Base-by-base conservation (phyloP, 768 basidiomycete species). In the Dioszegia aurantiaca region DNA sequence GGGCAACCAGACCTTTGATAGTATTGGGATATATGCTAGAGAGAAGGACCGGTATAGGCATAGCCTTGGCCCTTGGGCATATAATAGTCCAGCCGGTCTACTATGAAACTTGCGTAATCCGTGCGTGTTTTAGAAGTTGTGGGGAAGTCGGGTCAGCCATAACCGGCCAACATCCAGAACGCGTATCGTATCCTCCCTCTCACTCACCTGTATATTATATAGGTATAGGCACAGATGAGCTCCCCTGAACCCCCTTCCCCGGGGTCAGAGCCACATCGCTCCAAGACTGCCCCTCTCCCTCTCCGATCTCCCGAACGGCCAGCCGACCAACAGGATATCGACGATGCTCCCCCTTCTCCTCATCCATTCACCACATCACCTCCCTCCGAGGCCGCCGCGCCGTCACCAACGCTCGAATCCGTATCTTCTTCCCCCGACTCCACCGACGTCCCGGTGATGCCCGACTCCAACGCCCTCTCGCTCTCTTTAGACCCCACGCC, bases 271-370 rank as follows among this genome's bases (percentile, higher is more conserved):
- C 56, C 46, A 24, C 44, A 62, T 46, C 49, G 61, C 8, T 62
- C 61, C 26, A 58, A 56, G 40, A 62, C 61, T 4, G 61, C 61
- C 28, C 61, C 61, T 8, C 61, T 57, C 10, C 61, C 61, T 23
- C 28, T 17, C 3, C 10, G 49, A 3, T 44, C 41, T 4, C n/a
- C 16, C 48, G 48, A 49, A 33, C 6, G 33, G 31, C 43, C 21
- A 10, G 43, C 5, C 23, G 43, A 24, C 9, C 43, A n/a, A 6
- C 21, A 44, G 3, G n/a, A 8, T 5, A 14, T 6, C 33, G 33
- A 14, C 14, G 33, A 33, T 33, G 33, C 8, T 6, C 33, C 33
- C 43, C 43, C 21, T 24, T 44, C 21, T 44, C 43, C 43, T 24
- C 43, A 21, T 23, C 10, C 43, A 26, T 3, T 44, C 4, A n/a